A percentile compares a stretch with the other conserved stretches of the same genome.
These are phyloP conservation scores for Neofusicoccum laricinum DNA, from an alignment of 2,329 filamentous ascomycete species.

Conservation along the genomic window DNA sequence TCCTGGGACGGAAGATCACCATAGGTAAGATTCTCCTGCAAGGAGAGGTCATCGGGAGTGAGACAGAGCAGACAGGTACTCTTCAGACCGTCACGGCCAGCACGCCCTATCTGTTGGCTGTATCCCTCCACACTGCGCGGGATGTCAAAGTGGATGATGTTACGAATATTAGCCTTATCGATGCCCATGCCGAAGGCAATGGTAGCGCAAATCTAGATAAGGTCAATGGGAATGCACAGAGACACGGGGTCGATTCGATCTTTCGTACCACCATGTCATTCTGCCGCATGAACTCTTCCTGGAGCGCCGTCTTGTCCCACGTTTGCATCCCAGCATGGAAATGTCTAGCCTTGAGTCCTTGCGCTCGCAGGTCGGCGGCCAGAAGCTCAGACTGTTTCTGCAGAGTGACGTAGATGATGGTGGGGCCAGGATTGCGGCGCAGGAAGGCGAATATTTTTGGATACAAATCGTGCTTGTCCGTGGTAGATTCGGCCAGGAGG, in stretches of 20 bases:
- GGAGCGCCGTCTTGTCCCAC: constrained; percentile 45
- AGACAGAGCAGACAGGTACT: constrained; percentile 60
- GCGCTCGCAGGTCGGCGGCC: constrained; percentile 34
- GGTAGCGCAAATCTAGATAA: constrained; percentile 45
- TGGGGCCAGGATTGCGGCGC: constrained; percentile 50
- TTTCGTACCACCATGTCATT: constrained; percentile 37
- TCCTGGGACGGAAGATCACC: constrained; percentile 56
- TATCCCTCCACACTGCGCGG: constrained; percentile 56
- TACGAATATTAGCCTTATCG: constrained; percentile 55
- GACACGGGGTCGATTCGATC: not conserved
- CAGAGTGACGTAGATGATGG: constrained; percentile 60
- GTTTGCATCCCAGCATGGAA: constrained; percentile 54
- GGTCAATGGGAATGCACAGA: not conserved
- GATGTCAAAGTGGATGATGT: constrained; percentile 54
- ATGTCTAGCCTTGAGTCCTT: constrained; percentile 43
- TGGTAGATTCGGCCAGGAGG: constrained; percentile 49
- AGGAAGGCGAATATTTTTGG: constrained; percentile 50
- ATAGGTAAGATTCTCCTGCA: constrained; percentile 59
- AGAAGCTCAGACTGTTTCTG: constrained; percentile 53
- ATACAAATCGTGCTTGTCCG: constrained; percentile 45
- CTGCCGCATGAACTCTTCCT: constrained; percentile 53
- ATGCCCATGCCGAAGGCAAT: constrained; percentile 62
- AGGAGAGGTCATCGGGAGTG: constrained; percentile 56
- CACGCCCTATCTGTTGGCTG: constrained; percentile 57
- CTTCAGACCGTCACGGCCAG: constrained; percentile 52